Base-by-base conservation (phyloP, 495 filamentous ascomycete species). In the Neurospora sp. region DNA sequence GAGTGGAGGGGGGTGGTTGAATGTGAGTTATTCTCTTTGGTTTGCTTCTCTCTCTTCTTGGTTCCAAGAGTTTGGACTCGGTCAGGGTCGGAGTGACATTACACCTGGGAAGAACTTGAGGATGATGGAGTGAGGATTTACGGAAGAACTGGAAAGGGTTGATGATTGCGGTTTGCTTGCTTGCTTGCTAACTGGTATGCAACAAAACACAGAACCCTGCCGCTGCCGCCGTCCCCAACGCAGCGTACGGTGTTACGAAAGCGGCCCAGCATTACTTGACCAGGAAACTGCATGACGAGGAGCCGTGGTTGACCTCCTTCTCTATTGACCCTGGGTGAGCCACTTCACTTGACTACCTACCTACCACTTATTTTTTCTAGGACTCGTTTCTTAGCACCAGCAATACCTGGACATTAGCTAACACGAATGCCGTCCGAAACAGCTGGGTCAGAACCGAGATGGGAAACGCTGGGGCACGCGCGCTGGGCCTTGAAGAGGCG, bases 361-460 rank as follows among this genome's bases (percentile, higher is more conserved):
- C n/a, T 2, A 16, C 23, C 54, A 14, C 23, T 8, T 4, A 31
- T 16, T 46, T 3, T 11, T 16, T 31, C 23, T 16, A 62, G 5
- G 11, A 27, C 16, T 31, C 11, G 11, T 62, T 62, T 20, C 5
- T 16, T 14, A 31, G 54, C 12, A 62, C 12, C 54, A 23, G 20
- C 54, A 16, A 31, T 8, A 62, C 10, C 20, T 23, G 20, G 54
- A 62, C 12, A 31, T 31, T 11, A 8, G 23, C 54, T 66, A 18
- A 66, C 27, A 35, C 27, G 3, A 18, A 35, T 16, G 4, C 27
- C 27, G 27, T 35, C 14, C 11, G 4, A 39, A 39, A 40, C 59
- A 84, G 83, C n/a, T 86, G 79, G 73, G 80, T 81, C 11, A 81
- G 82, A 54, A 88, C 85, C 5, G 85, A 86, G 0, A 73, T 86